phyloP scores from a whole-genome alignment of 768 basidiomycete genomes.

The Baorangia bicolor region DNA sequence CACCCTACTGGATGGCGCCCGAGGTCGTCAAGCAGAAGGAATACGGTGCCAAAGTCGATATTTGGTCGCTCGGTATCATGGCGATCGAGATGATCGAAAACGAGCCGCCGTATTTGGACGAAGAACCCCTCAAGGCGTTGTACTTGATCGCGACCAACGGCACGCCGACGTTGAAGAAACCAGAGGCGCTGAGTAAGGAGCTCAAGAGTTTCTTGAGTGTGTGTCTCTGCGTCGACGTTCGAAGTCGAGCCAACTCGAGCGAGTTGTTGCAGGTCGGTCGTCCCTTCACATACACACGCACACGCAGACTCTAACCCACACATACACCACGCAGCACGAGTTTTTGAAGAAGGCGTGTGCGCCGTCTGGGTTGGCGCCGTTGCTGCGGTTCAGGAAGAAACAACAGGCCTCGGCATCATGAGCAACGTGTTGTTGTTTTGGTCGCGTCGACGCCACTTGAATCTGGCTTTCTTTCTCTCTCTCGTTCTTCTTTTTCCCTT shows the following conservation, averaged over 20 bases:
- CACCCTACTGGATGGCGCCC: constrained; percentile 99
- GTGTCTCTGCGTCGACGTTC: constrained; percentile 97
- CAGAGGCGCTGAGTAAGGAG: constrained; percentile 87
- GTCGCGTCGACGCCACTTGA: background rate
- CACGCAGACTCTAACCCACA: background rate
- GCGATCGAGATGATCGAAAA: constrained; percentile 99
- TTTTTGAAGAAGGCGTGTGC: constrained; percentile 91
- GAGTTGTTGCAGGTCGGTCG: constrained; percentile 77
- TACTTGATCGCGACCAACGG: constrained; percentile 98
- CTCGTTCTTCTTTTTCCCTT: background rate
- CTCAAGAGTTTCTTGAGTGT: constrained; percentile 96
- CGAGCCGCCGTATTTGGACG: constrained; percentile 93
- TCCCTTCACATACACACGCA: too few relatives aligned
- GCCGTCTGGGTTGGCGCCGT: constrained; percentile 76
- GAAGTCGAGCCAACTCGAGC: constrained; percentile 85
- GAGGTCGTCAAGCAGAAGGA: constrained; percentile 97
- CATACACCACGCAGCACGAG: constrained; percentile 70
- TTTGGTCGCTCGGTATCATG: constrained; percentile 98
- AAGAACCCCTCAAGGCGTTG: constrained; percentile 91
- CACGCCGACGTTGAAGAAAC: constrained; percentile 96
- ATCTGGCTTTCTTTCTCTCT: background rate
- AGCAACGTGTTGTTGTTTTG: background rate
- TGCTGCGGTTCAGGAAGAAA: constrained; percentile 79
- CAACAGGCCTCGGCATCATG: constrained; percentile 43
- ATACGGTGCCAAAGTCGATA: constrained; percentile 95